A percentile compares a stretch with the other conserved stretches of the same genome.
phyloP scores from a whole-genome alignment of 768 basidiomycete species.

The Saitozyma podzolica region DNA sequence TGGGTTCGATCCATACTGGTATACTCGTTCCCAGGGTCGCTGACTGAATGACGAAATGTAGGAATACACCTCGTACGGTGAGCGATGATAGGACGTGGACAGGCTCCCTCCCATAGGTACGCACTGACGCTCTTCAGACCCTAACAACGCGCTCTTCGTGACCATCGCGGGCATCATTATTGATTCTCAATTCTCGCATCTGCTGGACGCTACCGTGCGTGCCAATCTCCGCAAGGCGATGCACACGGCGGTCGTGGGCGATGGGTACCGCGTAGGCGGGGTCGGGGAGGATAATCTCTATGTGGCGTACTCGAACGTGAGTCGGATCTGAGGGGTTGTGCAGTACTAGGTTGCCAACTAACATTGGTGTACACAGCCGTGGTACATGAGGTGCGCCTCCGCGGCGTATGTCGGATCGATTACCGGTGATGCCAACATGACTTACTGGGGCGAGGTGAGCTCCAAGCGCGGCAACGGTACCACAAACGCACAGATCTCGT shows the following conservation, averaged over 20 bases:
- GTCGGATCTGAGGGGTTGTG: not conserved
- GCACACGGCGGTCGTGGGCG: slow-evolving; percentile 9
- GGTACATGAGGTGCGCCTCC: slow-evolving; percentile 20
- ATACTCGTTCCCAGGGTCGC: not conserved
- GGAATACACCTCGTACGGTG: slow-evolving; percentile 12
- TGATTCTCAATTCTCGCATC: slow-evolving; percentile 9
- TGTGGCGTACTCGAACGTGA: slow-evolving; percentile 20
- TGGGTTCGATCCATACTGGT: not conserved
- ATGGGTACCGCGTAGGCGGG: not conserved
- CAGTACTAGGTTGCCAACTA: not conserved
- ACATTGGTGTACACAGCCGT: slow-evolving; percentile 6
- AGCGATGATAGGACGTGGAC: not conserved
- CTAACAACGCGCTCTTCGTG: slow-evolving; percentile 15
- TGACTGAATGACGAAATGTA: too few relatives aligned
- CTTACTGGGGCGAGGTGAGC: slow-evolving; percentile 3
- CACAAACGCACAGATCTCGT: not conserved
- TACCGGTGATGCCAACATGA: slow-evolving; percentile 9
- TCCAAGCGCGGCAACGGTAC: not conserved
- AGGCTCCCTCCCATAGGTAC: not conserved
- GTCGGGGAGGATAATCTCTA: slow-evolving; percentile 12
- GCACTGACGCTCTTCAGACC: not conserved
- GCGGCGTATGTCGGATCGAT: slow-evolving; percentile 11
- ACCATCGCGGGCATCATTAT: slow-evolving; percentile 20
- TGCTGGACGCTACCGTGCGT: not conserved
- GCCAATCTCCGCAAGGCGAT: slow-evolving; percentile 9